These are phyloP conservation scores for Candida glaebosa DNA, from an alignment of 805 yeast species.

Conservation along the genomic window DNA sequence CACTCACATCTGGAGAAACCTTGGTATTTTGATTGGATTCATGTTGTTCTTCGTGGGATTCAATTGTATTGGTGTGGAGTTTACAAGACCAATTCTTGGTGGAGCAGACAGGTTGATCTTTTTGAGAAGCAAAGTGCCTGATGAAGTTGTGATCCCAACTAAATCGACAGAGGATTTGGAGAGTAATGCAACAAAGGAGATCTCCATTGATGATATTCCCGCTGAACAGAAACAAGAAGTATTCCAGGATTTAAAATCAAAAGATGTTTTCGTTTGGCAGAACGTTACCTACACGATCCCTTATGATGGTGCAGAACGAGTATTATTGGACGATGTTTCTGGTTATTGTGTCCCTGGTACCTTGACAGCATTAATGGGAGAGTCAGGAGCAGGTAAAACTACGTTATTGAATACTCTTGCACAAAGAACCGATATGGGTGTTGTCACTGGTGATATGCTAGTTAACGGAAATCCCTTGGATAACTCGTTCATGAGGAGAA, in stretches of 20 bases:
- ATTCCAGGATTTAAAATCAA: constrained; percentile 26
- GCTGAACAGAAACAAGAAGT: constrained; percentile 7
- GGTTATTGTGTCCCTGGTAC: constrained; percentile 83
- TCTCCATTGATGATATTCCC: constrained; percentile 2
- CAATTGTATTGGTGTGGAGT: constrained; percentile 33
- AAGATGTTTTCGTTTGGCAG: constrained; percentile 35
- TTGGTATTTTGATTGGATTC: constrained; percentile 62
- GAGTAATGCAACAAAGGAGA: neutral
- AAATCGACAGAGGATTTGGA: constrained; percentile 12
- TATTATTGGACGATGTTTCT: constrained; percentile 37
- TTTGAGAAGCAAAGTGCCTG: constrained; percentile 22
- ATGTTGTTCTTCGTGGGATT: constrained; percentile 36
- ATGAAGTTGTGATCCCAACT: constrained; percentile 13
- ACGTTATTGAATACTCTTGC: constrained; percentile 71
- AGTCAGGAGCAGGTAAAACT: constrained; percentile 86
- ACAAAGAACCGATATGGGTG: constrained; percentile 68
- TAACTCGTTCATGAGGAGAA: constrained; percentile 67
- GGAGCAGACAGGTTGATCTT: constrained; percentile 34
- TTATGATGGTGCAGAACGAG: constrained; percentile 32
- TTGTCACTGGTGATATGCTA: constrained; percentile 61
- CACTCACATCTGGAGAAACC: constrained; percentile 74
- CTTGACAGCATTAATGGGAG: constrained; percentile 80
- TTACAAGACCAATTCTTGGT: constrained; percentile 42
- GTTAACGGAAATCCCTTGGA: constrained; percentile 67
- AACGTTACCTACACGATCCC: constrained; percentile 34